A percentile compares a stretch with the other conserved stretches of the same genome.
Conservation (phyloP, 169 alveolate species). For the Perkinsus marinus region DNA sequence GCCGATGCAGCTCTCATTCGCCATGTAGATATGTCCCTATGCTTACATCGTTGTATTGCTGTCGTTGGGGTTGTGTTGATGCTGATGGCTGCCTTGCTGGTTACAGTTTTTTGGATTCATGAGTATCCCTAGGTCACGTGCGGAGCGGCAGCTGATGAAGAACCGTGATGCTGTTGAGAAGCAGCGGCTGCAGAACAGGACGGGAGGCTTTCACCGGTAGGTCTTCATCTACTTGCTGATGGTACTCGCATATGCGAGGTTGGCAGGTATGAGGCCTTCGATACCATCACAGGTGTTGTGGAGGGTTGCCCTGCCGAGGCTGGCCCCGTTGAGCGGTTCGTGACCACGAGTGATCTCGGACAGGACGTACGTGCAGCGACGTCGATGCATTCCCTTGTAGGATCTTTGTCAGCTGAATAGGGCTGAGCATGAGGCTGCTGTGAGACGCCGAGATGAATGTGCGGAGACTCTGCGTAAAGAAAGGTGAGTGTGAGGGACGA, state of each 20-base stretch:
- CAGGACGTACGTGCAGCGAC: neutral
- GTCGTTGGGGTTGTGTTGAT: no score
- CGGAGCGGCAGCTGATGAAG: slow-evolving; percentile 47
- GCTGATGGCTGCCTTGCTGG: no score
- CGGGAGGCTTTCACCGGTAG: slow-evolving; percentile 13
- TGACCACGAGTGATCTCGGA: neutral
- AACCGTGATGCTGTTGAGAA: slow-evolving; percentile 31
- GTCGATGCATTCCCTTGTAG: neutral
- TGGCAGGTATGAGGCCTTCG: neutral
- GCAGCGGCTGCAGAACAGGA: slow-evolving; percentile 26
- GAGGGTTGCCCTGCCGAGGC: neutral
- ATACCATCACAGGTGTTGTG: neutral
- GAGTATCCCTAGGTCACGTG: slow-evolving; percentile 48
- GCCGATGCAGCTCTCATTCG: neutral
- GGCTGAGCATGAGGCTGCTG: neutral
- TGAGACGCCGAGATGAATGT: neutral
- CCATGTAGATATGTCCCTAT: neutral
- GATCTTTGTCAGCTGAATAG: neutral
- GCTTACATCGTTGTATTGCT: neutral
- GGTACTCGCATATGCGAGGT: neutral
- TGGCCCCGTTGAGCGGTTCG: neutral
- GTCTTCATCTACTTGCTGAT: neutral
- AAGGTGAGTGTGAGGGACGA: neutral
- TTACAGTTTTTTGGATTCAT: neutral
- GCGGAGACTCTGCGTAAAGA: neutral